These are phyloP conservation scores for Amphicarpaea edgeworthii DNA, from an alignment of 306 rosid species.

Conservation along the genomic window DNA sequence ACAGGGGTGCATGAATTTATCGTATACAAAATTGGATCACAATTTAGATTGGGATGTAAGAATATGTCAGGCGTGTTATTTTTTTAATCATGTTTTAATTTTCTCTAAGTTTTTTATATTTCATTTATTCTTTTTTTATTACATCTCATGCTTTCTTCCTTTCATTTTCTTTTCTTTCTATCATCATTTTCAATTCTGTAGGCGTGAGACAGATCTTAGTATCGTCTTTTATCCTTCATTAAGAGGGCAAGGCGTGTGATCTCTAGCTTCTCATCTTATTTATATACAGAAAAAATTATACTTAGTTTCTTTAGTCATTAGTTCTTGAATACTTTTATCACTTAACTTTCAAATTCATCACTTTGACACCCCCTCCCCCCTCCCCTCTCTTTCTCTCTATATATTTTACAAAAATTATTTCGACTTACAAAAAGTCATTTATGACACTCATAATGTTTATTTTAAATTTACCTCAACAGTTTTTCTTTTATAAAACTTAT, in stretches of 20 bases:
- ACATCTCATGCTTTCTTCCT: not conserved
- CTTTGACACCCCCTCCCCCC: no score
- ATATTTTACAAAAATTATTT: not conserved
- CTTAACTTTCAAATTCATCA: not conserved
- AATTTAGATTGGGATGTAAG: not conserved
- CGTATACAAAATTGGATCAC: not conserved
- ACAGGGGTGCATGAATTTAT: not conserved
- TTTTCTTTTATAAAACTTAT: not conserved
- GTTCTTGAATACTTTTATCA: not conserved
- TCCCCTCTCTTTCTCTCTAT: no score
- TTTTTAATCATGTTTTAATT: not conserved
- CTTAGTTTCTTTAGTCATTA: not conserved
- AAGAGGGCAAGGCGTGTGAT: not conserved
- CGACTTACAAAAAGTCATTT: not conserved
- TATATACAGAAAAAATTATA: no score
- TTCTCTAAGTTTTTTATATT: not conserved
- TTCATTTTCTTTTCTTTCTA: not conserved
- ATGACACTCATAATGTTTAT: not conserved
- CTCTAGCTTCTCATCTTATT: not conserved
- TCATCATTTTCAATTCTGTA: not conserved
- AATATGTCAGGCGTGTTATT: not conserved
- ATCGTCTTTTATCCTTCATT: not conserved
- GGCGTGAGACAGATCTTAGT: not conserved
- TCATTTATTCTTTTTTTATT: not conserved
- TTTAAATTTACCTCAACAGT: not conserved